Evolutionary conservation across 805 yeast genomes (phyloP).

Genomic region (Saccharomycopsis selenospora): DNA sequence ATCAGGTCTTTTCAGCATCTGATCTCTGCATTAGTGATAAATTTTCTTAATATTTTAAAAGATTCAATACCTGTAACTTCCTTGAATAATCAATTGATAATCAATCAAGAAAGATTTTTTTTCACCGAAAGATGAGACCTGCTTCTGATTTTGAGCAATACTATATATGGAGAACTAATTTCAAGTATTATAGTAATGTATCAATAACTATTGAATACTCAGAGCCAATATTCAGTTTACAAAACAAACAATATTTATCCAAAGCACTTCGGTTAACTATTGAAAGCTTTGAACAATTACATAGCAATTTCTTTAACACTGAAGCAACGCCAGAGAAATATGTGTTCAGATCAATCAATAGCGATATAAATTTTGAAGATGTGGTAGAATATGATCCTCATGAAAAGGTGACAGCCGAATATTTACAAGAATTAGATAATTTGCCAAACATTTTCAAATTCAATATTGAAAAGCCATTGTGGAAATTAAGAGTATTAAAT

Average conservation of each 20-base stretch:
- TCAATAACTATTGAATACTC: not conserved
- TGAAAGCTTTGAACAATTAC: not conserved
- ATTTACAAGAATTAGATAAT: not conserved
- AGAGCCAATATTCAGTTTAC: not conserved
- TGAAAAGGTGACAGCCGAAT: not conserved
- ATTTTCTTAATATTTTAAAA: too few relatives aligned
- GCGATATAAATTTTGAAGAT: not conserved
- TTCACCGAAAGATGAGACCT: not conserved
- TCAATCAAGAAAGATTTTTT: too few relatives aligned
- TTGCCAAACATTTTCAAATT: not conserved
- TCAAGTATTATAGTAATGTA: not conserved
- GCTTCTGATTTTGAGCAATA: not conserved
- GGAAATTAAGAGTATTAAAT: conserved; percentile 1
- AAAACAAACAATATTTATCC: not conserved
- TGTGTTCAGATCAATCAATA: not conserved
- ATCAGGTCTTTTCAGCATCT: too few relatives aligned
- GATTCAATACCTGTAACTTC: too few relatives aligned
- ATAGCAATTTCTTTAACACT: not conserved
- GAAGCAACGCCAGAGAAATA: not conserved
- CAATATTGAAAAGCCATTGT: not conserved
- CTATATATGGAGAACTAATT: not conserved
- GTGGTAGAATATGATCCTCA: not conserved
- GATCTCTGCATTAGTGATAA: too few relatives aligned
- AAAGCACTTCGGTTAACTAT: not conserved
- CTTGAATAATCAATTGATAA: too few relatives aligned